Evolutionary conservation across 768 basidiomycete genomes (phyloP), one percentile per base, ranked within the genome.

Genomic region (Phaffia tasmanica): DNA sequence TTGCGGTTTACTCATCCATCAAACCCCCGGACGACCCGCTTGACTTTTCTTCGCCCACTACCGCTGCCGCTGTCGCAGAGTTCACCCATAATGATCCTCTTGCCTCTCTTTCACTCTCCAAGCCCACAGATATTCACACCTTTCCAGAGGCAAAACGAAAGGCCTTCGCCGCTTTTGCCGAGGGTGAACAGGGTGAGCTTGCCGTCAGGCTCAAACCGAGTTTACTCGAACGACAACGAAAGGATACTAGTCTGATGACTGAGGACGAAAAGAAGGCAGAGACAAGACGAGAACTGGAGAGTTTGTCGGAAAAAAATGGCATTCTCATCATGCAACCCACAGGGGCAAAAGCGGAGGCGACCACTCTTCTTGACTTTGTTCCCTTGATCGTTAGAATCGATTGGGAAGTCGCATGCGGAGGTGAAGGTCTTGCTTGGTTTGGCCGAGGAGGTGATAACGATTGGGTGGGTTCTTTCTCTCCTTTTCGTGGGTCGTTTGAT

Each of bases 101-200:
- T 63, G 79, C 81, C 29, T 84, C 82, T 70, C 79, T 89, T 71
- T 81, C 79, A 69, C 80, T 85, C 72, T 84, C 64, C 77, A 53
- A 84, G 85, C 70, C 80, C 84, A 15, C 62, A 66, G 19, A 81
- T 82, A 85, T 87, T 67, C 89, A 92, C 73, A 82, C 83, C 63
- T 91, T 94, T 77, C 89, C 91, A 7, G 95, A 95, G 74, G 80
- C 93, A 67, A 98, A 95, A 80, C 82, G 95, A 67, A 87, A 86
- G 78, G 76, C 95, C 50, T 98, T 92, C 79, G 83, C 89, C 0
- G 89, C 94, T 0, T 80, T 92, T 61, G 84, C 89, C 69, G 95
- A 98, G 73, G 83, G 85, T 53, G 91, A 94, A 71, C 91, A 97
- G 75, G 95, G 94, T 66, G 95, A 98, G 76, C 75, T 99, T 42